phyloP scores from a whole-genome alignment of 768 basidiomycete species.

The Daedaleopsis nitida region DNA sequence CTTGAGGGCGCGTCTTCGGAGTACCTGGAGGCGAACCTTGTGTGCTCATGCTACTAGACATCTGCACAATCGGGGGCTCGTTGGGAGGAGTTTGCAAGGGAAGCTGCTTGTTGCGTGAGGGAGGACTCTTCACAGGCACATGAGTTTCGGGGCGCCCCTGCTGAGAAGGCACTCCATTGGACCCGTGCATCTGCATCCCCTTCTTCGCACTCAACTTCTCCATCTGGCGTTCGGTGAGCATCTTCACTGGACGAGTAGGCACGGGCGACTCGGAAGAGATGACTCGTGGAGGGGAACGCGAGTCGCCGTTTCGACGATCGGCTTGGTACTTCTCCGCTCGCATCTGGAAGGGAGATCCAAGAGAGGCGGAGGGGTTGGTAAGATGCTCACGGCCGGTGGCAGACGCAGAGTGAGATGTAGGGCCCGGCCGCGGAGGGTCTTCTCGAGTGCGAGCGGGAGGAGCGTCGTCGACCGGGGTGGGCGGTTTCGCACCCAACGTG shows the following conservation, averaged over 20 bases:
- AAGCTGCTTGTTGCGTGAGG: not conserved
- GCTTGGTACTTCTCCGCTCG: slow-evolving; percentile 7
- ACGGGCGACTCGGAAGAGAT: slow-evolving; percentile 17
- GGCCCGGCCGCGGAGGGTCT: slow-evolving; percentile 2
- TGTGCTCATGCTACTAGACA: not conserved
- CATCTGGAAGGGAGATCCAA: slow-evolving; percentile 19
- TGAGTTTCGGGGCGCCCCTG: slow-evolving; percentile 10
- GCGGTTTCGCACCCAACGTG: slow-evolving; percentile 18
- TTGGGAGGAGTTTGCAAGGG: not conserved
- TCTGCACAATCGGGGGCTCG: not conserved
- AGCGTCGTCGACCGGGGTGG: slow-evolving; percentile 19
- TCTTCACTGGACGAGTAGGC: slow-evolving; percentile 22
- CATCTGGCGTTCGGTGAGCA: slow-evolving; percentile 30
- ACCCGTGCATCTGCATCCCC: not conserved
- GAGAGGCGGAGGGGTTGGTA: slow-evolving; percentile 3
- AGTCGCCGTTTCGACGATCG: slow-evolving; percentile 6
- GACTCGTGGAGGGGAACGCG: slow-evolving; percentile 2
- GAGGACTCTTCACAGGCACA: slow-evolving; percentile 1
- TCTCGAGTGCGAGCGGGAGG: slow-evolving; percentile 9
- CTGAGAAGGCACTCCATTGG: not conserved
- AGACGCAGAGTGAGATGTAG: not conserved
- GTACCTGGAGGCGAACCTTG: not conserved
- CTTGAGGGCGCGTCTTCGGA: not conserved
- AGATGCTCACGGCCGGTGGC: not conserved
- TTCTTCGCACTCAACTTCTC: slow-evolving; percentile 26